Percentiles rank a stretch among this genome's conserved stretches.
Conservation (phyloP, 768 basidiomycete genomes). For the Tulasnella sp. region DNA sequence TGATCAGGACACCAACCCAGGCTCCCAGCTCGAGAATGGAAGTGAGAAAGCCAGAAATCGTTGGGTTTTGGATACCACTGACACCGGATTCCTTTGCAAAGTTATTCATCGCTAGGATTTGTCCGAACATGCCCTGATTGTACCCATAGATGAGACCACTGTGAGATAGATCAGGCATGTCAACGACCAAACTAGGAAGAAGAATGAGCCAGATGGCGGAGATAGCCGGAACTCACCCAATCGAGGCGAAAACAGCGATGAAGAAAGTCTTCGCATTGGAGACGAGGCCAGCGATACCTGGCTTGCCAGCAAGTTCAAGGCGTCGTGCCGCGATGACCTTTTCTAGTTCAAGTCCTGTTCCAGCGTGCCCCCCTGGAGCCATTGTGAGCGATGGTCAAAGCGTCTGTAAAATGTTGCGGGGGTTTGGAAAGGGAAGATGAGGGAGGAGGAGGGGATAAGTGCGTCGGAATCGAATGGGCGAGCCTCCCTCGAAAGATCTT, state of each 20-base stretch:
- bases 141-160: neutral
- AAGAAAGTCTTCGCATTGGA: constrained; percentile 62
- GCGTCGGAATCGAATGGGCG: neutral
- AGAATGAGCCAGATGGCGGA: no score
- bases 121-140: constrained; percentile 1
- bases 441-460: neutral
- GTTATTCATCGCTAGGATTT: neutral
- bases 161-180: neutral
- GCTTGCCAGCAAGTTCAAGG: neutral
- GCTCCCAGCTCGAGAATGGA: constrained; percentile 42
- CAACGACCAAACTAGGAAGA: neutral
- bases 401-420: neutral
- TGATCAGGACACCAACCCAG: constrained; percentile 69
- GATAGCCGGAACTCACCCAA: constrained; percentile 55
- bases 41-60: constrained; percentile 38
- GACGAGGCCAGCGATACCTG: constrained; percentile 49
- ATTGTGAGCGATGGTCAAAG: neutral
- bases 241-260: constrained; percentile 71
- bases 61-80: neutral
- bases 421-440: neutral
- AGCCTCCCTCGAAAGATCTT: neutral
- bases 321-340: neutral
- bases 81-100: neutral
- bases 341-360: neutral
- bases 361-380: neutral